Conservation (phyloP, 495 filamentous ascomycete species). For the Tuber brumale region DNA sequence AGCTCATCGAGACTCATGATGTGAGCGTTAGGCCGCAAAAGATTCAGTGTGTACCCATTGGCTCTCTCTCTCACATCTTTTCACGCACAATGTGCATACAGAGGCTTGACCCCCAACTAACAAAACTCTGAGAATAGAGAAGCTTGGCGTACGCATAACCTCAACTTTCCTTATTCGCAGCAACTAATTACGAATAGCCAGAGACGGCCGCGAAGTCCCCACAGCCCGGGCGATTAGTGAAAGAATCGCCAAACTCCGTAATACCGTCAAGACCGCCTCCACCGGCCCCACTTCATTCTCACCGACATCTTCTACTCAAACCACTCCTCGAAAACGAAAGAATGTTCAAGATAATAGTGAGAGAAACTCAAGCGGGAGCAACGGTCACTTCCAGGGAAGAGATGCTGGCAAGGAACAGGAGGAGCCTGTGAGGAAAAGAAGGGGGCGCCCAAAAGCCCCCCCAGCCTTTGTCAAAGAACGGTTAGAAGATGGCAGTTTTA, state of each 20-base stretch:
- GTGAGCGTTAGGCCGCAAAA: conserved; percentile 27
- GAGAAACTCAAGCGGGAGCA: not conserved
- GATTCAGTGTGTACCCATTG: conserved; percentile 13
- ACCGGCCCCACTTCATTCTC: conserved; percentile 5
- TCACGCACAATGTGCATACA: not conserved
- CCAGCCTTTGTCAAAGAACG: not conserved
- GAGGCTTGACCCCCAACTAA: not conserved
- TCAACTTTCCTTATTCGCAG: not conserved
- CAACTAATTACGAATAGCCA: conserved; percentile 20
- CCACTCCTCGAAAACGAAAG: conserved; percentile 28
- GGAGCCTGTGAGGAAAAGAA: not conserved
- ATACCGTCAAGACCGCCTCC: not conserved
- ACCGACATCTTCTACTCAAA: not conserved
- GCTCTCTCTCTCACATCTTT: not conserved
- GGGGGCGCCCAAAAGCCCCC: not conserved
- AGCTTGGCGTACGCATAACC: conserved; percentile 25
- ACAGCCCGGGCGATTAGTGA: conserved; percentile 33
- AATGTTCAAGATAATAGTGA: not conserved
- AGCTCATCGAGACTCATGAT: conserved; percentile 32
- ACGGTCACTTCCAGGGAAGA: not conserved
- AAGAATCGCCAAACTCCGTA: conserved; percentile 20
- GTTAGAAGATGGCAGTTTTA: not conserved
- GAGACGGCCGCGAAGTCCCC: conserved; percentile 22
- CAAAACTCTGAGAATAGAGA: conserved; percentile 11
- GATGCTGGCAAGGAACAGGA: not conserved